Evolutionary conservation across 2,329 filamentous ascomycete genomes (phyloP).

Genomic region (Fusarium cicatricum): DNA sequence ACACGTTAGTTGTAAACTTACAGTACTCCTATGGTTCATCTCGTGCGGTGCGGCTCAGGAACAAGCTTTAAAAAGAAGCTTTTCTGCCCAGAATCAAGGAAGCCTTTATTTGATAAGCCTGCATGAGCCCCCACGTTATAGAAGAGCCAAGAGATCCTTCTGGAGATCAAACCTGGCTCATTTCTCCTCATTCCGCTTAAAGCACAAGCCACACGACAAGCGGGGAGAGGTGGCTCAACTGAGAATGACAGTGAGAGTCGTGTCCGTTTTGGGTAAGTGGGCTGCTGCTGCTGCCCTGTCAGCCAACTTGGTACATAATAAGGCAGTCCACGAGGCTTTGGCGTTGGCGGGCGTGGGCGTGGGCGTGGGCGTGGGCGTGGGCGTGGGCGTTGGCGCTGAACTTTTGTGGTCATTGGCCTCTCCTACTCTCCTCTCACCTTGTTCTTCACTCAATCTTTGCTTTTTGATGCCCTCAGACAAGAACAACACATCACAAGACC

Average conservation of each 20-base stretch:
- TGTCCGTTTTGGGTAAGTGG: conserved; percentile 28
- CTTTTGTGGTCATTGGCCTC: too few relatives aligned
- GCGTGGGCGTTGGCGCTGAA: conserved; percentile 6
- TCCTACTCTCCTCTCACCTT: neutral
- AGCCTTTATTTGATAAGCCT: neutral
- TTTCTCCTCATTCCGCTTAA: neutral
- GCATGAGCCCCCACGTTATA: neutral
- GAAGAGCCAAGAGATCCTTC: neutral
- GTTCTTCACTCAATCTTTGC: neutral
- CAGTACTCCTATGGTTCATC: neutral
- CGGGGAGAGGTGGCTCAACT: neutral
- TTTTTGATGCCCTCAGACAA: too few relatives aligned
- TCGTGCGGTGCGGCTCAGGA: neutral
- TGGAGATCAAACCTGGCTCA: too few relatives aligned
- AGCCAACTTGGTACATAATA: neutral
- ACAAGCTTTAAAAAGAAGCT: conserved; percentile 12
- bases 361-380: too few relatives aligned
- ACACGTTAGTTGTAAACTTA: neutral
- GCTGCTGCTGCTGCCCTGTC: too few relatives aligned
- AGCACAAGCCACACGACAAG: neutral
- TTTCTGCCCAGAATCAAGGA: conserved; percentile 5
- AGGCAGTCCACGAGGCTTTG: conserved; percentile 32
- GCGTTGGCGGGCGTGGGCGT: too few relatives aligned
- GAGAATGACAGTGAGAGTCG: neutral
- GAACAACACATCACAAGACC: too few relatives aligned